Evolutionary conservation across 352 stramenopile genomes (phyloP).

Genomic region (Phytophthora tubulina): DNA sequence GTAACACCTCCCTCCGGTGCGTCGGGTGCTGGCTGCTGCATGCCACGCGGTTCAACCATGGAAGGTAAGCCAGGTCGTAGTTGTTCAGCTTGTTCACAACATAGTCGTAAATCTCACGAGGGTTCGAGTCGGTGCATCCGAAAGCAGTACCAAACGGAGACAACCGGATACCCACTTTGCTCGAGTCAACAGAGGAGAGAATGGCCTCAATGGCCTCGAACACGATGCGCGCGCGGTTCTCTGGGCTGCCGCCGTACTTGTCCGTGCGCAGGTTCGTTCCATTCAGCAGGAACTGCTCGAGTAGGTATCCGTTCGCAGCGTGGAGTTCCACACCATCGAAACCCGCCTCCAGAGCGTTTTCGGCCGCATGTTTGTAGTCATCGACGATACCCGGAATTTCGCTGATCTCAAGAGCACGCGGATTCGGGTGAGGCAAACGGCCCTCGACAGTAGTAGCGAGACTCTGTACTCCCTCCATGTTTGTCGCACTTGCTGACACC

Average conservation of each 20-base stretch:
- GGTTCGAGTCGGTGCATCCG: slow-evolving; percentile 52
- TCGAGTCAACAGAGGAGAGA: slow-evolving; percentile 38
- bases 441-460: slow-evolving; percentile 41
- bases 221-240: slow-evolving; percentile 82
- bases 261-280: slow-evolving; percentile 73
- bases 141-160: slow-evolving; percentile 51
- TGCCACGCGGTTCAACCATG: slow-evolving; percentile 54
- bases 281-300: slow-evolving; percentile 90
- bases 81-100: slow-evolving; percentile 48
- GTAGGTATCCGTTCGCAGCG: slow-evolving; percentile 91
- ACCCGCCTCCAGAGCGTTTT: slow-evolving; percentile 74
- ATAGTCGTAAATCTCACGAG: slow-evolving; percentile 50
- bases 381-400: slow-evolving; percentile 67
- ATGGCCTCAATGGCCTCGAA: slow-evolving; percentile 72
- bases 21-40: slow-evolving; percentile 38
- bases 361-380: slow-evolving; percentile 39
- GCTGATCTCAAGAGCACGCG: slow-evolving; percentile 66
- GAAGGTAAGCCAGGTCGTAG: slow-evolving; percentile 59
- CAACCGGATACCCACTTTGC: slow-evolving; percentile 48
- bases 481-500: slow-evolving; percentile 56
- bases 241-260: slow-evolving; percentile 66
- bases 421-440: slow-evolving; percentile 53
- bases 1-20: slow-evolving; percentile 53
- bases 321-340: slow-evolving; percentile 94
- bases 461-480: slow-evolving; percentile 42